These are phyloP conservation scores for Clarireedia hainanense DNA, from an alignment of 2,329 filamentous ascomycete genomes.

Conservation along the genomic window DNA sequence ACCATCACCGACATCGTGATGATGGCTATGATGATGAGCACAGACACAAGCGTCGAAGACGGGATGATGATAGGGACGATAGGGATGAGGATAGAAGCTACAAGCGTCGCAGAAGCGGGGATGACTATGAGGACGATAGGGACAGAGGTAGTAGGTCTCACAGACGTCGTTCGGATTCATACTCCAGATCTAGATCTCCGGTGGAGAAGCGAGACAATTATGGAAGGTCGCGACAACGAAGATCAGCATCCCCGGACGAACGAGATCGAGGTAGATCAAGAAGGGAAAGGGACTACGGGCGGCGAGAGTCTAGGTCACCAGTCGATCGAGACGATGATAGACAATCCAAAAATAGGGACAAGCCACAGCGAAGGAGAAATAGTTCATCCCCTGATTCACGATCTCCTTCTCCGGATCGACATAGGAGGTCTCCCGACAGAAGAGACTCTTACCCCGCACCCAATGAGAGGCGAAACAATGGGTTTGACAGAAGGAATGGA, in stretches of 20 bases:
- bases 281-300: conserved; percentile 15
- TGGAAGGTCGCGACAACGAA: conserved; percentile 15
- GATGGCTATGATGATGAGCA: conserved; percentile 30
- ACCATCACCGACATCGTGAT: conserved; percentile 33
- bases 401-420: conserved; percentile 32
- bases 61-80: conserved; percentile 27
- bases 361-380: conserved; percentile 12
- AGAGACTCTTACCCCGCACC: conserved; percentile 20
- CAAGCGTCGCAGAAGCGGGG: conserved; percentile 34
- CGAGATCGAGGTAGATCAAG: conserved; percentile 15
- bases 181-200: conserved; percentile 23
- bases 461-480: conserved; percentile 19
- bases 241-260: conserved; percentile 27
- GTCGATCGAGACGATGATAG: not conserved
- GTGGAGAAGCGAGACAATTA: conserved; percentile 17
- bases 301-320: conserved; percentile 9
- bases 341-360: not conserved
- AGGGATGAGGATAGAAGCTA: conserved; percentile 34
- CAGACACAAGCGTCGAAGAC: conserved; percentile 37
- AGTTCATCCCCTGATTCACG: conserved; percentile 26
- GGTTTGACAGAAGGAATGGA: conserved; percentile 16
- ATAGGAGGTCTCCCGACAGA: conserved; percentile 29
- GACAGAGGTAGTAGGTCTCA: conserved; percentile 19
- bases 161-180: conserved; percentile 36
- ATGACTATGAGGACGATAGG: conserved; percentile 25